A percentile compares a stretch with the other conserved stretches of the same genome.
Conservation (phyloP, 2,329 filamentous ascomycete genomes). For the Aaosphaeria pasadenensis region DNA sequence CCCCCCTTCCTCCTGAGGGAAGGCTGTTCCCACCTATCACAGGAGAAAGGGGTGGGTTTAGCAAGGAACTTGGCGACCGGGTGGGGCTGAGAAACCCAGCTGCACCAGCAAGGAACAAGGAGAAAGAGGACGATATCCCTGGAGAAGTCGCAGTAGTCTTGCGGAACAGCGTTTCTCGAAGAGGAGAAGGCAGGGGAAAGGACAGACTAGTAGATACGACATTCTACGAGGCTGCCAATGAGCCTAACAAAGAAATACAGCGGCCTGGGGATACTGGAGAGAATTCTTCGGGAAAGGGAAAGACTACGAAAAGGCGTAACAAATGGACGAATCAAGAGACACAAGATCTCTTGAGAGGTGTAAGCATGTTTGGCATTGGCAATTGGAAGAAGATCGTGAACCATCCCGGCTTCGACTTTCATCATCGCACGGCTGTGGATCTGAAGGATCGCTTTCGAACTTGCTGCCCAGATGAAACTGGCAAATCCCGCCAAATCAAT, state of each 20-base stretch:
- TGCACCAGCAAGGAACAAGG: slow-evolving; percentile 9
- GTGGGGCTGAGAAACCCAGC: slow-evolving; percentile 10
- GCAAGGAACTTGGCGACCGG: slow-evolving; percentile 16
- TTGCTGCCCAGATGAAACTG: slow-evolving; percentile 46
- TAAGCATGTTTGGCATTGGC: slow-evolving; percentile 60
- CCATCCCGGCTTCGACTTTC: slow-evolving; percentile 56
- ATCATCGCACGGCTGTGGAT: slow-evolving; percentile 58
- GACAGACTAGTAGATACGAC: neutral
- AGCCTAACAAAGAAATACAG: neutral
- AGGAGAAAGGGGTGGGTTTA: slow-evolving; percentile 38
- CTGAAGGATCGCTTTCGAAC: slow-evolving; percentile 61
- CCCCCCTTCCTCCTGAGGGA: slow-evolving; percentile 51
- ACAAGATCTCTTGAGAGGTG: slow-evolving; percentile 55
- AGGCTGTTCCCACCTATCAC: slow-evolving; percentile 61
- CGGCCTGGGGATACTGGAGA: neutral
- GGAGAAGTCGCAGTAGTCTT: neutral
- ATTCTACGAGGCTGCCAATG: neutral
- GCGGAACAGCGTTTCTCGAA: neutral
- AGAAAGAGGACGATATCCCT: neutral
- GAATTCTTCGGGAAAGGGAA: slow-evolving; percentile 14
- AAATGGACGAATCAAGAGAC: slow-evolving; percentile 65
- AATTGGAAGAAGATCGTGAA: slow-evolving; percentile 63
- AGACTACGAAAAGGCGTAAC: slow-evolving; percentile 52
- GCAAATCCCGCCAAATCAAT: slow-evolving; percentile 13
- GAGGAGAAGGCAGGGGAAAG: neutral